Conservation (phyloP, 805 yeast genomes). For the Candida cerambycidarum region DNA sequence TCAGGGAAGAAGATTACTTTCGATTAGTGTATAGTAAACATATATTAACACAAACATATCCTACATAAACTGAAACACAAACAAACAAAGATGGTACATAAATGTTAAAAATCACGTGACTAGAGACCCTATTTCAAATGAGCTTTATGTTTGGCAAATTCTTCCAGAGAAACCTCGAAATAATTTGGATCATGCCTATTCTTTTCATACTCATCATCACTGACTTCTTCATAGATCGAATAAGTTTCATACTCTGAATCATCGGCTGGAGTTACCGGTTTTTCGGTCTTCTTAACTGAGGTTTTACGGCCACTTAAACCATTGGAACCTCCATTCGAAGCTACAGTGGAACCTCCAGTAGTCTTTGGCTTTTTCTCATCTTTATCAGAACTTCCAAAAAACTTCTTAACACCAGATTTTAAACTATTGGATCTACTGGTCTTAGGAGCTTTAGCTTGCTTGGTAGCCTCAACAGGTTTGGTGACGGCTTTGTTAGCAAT, state of each 20-base stretch:
- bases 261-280: neutral
- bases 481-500: constrained; percentile 17
- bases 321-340: no score
- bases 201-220: constrained; percentile 45
- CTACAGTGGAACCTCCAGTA: no score
- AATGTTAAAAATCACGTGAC: no score
- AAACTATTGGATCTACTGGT: constrained; percentile 14
- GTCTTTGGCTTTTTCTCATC: constrained; percentile 1
- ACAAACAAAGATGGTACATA: no score
- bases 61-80: no score
- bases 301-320: no score
- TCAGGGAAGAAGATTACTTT: constrained; percentile 85
- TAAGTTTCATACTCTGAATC: constrained; percentile 22
- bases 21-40: constrained; percentile 36
- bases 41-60: constrained; percentile 11
- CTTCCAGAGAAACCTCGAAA: constrained; percentile 34
- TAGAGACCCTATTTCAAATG: constrained; percentile 3
- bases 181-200: constrained; percentile 51
- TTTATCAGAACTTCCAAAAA: constrained; percentile 5
- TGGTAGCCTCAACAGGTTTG: constrained; percentile 15
- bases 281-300: neutral
- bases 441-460: constrained; percentile 10
- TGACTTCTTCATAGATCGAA: constrained; percentile 47
- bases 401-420: constrained; percentile 13
- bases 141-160: constrained; percentile 22